phyloP scores from a whole-genome alignment of 306 rosid genomes.

The Trifolium repens region DNA sequence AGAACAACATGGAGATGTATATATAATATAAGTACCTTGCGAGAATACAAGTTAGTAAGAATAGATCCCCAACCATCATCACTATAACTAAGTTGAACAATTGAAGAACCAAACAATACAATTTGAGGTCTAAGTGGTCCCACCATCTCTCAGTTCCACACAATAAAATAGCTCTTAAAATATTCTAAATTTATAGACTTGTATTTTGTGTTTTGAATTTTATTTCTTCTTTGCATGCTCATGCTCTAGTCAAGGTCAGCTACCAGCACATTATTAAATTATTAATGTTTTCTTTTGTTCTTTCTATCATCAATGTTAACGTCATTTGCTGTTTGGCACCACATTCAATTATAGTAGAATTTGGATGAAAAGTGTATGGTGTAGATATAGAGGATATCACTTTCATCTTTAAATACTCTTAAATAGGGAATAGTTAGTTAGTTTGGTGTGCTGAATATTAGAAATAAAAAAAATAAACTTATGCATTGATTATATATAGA shows the following conservation, averaged over 20 bases:
- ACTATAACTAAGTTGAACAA: constrained; percentile 65
- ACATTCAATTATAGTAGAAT: neutral
- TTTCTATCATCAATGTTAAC: constrained; percentile 13
- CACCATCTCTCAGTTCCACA: constrained; percentile 58
- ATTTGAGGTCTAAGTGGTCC: constrained; percentile 83
- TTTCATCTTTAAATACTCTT: neutral
- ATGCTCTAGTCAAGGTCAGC: neutral
- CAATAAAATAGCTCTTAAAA: neutral
- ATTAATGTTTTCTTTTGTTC: constrained; percentile 10
- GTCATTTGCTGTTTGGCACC: constrained; percentile 14
- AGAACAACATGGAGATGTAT: too few relatives aligned
- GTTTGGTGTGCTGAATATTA: neutral
- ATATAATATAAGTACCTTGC: constrained; percentile 53
- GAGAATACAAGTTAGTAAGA: constrained; percentile 70
- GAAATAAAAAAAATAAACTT: neutral
- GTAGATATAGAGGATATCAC: constrained; percentile 20
- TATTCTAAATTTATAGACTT: constrained; percentile 7
- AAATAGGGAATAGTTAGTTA: neutral
- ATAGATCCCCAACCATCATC: constrained; percentile 80
- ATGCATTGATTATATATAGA: neutral
- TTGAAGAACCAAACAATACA: constrained; percentile 91
- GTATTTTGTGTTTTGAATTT: neutral
- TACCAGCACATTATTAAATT: neutral
- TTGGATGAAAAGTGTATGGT: constrained; percentile 33
- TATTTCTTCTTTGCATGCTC: constrained; percentile 10